phyloP scores from a whole-genome alignment of 805 yeast genomes.

The Candida yuanshanica region DNA sequence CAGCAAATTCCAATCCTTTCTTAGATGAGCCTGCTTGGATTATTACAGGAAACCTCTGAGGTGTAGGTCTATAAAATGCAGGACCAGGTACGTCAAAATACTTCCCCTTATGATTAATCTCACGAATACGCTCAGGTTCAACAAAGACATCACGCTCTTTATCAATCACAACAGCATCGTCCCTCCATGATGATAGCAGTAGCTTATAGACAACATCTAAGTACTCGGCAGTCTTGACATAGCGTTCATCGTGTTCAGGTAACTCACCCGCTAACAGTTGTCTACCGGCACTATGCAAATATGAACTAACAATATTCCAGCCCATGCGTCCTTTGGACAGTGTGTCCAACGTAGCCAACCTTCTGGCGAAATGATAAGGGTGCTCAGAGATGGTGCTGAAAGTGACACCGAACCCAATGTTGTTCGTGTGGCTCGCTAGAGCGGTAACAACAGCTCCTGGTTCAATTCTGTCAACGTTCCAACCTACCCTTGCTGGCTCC shows the following conservation, averaged over 20 bases:
- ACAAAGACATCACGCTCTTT: slow-evolving; percentile 21
- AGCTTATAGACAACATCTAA: slow-evolving; percentile 31
- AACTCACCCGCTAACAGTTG: slow-evolving; percentile 30
- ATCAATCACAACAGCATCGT: slow-evolving; percentile 26
- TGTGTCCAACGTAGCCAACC: slow-evolving; percentile 36
- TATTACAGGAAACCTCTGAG: slow-evolving; percentile 36
- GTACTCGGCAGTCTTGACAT: slow-evolving; percentile 32
- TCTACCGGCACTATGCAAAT: slow-evolving; percentile 32
- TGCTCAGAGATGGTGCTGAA: slow-evolving; percentile 34
- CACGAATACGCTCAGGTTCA: slow-evolving; percentile 32
- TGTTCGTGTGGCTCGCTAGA: slow-evolving; percentile 34
- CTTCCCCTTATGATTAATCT: slow-evolving; percentile 33
- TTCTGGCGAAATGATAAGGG: slow-evolving; percentile 34
- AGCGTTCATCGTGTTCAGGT: slow-evolving; percentile 37
- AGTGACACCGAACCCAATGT: slow-evolving; percentile 33
- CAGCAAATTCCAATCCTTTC: slow-evolving; percentile 35
- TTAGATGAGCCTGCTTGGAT: slow-evolving; percentile 38
- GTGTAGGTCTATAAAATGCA: slow-evolving; percentile 33
- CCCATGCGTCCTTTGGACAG: slow-evolving; percentile 36
- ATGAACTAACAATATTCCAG: slow-evolving; percentile 40
- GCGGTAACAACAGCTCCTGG: slow-evolving; percentile 34
- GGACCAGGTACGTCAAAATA: slow-evolving; percentile 27
- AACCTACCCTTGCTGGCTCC: slow-evolving; percentile 29
- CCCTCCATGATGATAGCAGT: slow-evolving; percentile 34
- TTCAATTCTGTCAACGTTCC: slow-evolving; percentile 30